phyloP scores from a whole-genome alignment of 2,329 filamentous ascomycete species.

The Hymenoscyphus albidus region DNA sequence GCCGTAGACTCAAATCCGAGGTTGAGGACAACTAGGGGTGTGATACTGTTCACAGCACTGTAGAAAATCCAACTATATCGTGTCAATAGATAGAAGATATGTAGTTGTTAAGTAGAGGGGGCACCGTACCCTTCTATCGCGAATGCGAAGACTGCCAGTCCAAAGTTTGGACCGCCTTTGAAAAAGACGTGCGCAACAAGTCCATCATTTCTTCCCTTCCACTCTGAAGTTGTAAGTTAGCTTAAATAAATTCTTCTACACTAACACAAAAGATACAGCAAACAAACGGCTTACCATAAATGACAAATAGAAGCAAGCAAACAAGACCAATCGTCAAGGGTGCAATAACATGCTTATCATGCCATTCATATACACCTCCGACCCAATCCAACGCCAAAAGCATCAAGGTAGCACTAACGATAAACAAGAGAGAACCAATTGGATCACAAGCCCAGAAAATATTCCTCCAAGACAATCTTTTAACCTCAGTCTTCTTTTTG shows the following conservation, averaged over 20 bases:
- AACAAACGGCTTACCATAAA: constrained; percentile 36
- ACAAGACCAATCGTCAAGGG: constrained; percentile 34
- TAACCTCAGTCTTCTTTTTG: constrained; percentile 36
- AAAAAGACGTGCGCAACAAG: constrained; percentile 56
- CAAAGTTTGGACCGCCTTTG: constrained; percentile 49
- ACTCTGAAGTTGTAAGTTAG: constrained; percentile 40
- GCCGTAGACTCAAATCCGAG: constrained; percentile 45
- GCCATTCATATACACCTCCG: constrained; percentile 40
- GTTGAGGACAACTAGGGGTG: constrained; percentile 46
- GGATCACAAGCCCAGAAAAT: constrained; percentile 47
- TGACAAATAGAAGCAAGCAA: constrained; percentile 32
- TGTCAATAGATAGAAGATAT: background rate
- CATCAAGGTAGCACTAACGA: constrained; percentile 42
- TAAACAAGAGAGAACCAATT: constrained; percentile 44
- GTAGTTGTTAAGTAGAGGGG: no score
- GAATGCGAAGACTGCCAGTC: constrained; percentile 51
- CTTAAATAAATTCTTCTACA: background rate
- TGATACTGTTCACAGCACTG: constrained; percentile 48
- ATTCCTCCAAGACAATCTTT: constrained; percentile 39
- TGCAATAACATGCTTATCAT: constrained; percentile 30
- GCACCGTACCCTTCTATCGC: constrained; percentile 46
- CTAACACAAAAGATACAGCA: background rate
- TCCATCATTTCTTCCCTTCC: constrained; percentile 51
- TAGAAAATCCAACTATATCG: constrained; percentile 49
- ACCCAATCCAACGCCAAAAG: constrained; percentile 46